Evolutionary conservation across 148 eudicot genomes (phyloP), one percentile per base, ranked within the genome.

Genomic region (Pharnaceum exiguum): DNA sequence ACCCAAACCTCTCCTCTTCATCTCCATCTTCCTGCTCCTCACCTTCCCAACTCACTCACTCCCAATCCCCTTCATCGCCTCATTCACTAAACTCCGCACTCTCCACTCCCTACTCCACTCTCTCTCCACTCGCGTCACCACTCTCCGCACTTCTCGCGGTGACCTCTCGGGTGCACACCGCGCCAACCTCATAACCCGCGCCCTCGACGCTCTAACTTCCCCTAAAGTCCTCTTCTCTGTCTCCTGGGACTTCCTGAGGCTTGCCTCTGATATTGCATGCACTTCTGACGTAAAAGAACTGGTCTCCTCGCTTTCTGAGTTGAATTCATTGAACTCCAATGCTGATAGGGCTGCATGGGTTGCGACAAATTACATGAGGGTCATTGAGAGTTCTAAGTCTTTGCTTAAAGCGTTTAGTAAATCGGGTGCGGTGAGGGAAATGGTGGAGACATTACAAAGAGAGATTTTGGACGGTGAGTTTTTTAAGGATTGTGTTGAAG

Each of bases 401-500:
- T 7, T 84, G 44, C 65, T 84, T 46, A 51, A 52, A 2, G 73
- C 78, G 27, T 86, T 86, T 47, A 66, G 66, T 46, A 82, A 71
- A 52, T 70, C 95, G 73, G 97, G 96, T 43, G 85, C 93, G 1
- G 30, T 87, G 59, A 79, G 79, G 46, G 82, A 87, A 69, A 38
- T 83, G 58, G 82, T 91, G 61, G 81, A 77, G 81, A 74, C 66
- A 8, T 37, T 90, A 69, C 71, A 79, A 65, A 68, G 23, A 55
- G 97, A 90, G 74, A 61, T 69, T 32, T 69, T 77, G 33, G 87
- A 85, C 35, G 95, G 95, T 50, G 96, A 78, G 15, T 72, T 84
- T 58, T 69, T 90, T n/a, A 73, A 64, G 72, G 97, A 90, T 66
- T 87, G 93, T 32, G 79, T 90, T 60, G 93, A 87, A 67, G 73